Evolutionary conservation across 2,329 filamentous ascomycete species (phyloP).

Genomic region (Fusarium sp.): DNA sequence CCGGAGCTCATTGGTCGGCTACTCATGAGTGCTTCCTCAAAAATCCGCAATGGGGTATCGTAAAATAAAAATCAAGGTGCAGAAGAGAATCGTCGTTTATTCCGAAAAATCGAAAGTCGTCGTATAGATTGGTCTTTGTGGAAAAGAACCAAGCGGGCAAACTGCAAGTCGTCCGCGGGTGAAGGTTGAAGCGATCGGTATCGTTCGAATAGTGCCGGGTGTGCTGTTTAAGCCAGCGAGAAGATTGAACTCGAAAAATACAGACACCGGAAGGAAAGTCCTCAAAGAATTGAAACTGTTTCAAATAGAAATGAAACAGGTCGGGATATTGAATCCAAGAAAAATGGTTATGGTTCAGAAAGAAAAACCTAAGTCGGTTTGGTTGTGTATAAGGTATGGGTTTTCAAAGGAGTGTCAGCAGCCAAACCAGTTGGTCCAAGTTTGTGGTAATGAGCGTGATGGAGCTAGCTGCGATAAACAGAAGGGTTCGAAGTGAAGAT

Average conservation of each 20-base stretch:
- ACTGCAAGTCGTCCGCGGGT: conserved; percentile 1
- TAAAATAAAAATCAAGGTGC: conserved; percentile 23
- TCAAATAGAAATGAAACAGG: conserved; percentile 20
- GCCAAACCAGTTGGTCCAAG: conserved; percentile 71
- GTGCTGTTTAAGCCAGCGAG: conserved; percentile 47
- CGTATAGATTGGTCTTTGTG: conserved; percentile 33
- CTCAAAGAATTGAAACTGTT: conserved; percentile 24
- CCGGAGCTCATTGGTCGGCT: conserved; percentile 39
- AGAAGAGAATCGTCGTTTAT: conserved; percentile 36
- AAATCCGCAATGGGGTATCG: conserved; percentile 44
- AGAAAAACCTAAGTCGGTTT: conserved; percentile 34
- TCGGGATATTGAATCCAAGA: conserved; percentile 15
- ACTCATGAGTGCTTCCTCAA: conserved; percentile 39
- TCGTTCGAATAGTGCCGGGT: conserved; percentile 42
- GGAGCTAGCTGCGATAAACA: conserved; percentile 51
- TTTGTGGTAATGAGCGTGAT: conserved; percentile 52
- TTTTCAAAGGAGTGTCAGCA: conserved; percentile 67
- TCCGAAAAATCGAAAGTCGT: conserved; percentile 39
- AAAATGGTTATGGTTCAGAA: conserved; percentile 14
- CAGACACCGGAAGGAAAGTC: conserved; percentile 39
- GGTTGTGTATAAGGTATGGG: conserved; percentile 29
- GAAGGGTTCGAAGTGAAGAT: conserved; percentile 56
- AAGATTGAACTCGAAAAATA: conserved; percentile 46
- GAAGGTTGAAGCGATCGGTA: conserved; percentile 37
- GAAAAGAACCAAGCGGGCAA: conserved; percentile 5